Evolutionary conservation across 352 stramenopile genomes (phyloP), one percentile per base, ranked within the genome.

Genomic region (Globisporangium mamillatum): DNA sequence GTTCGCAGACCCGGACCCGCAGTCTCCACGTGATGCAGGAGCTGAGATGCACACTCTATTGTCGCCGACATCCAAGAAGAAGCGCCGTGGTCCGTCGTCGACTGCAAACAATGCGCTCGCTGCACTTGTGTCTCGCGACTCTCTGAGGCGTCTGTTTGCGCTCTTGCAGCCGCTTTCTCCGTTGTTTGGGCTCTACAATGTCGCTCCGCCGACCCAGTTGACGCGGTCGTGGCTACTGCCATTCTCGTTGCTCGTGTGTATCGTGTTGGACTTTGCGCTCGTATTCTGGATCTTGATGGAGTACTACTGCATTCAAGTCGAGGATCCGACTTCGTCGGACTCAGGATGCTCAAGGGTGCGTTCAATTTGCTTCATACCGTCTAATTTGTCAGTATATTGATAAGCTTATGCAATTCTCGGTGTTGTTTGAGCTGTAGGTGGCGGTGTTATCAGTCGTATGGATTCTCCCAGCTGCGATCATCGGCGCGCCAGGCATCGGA

Each of bases 231-330:
- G 82, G 70, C 0, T 85, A 18, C 68, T 92, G 14, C 75, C 84
- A 8, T 61, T 85, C 20, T 58, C 64, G 44, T 73, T 93, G 71
- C 73, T 95, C 0, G n/a, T 86, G 32, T 70, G 94, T 6, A 58
- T 95, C n/a, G 74, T 91, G 25, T 67, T 75, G 18, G 88, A 95
- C 59, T 79, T 85, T 64, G 75, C 81, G 16, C 70, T 88, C 60
- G 76, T 79, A 12, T 90, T 94, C 66, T 92, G 80, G 81, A 81
- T 93, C 46, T 64, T 93, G 44, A 85, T 94, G 66, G 83, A 95
- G 72, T 95, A 87, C 59, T 94, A 91, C 72, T 95, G 88, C 72
- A 77, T 95, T 60, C 88, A 95, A 91, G 79, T 95, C 48, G 77
- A 86, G 8, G 85, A 94, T 55, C 88, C 88, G 16, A 94, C 83